Conservation (phyloP, 2,329 filamentous ascomycete species). For the Cercospora beticola region DNA sequence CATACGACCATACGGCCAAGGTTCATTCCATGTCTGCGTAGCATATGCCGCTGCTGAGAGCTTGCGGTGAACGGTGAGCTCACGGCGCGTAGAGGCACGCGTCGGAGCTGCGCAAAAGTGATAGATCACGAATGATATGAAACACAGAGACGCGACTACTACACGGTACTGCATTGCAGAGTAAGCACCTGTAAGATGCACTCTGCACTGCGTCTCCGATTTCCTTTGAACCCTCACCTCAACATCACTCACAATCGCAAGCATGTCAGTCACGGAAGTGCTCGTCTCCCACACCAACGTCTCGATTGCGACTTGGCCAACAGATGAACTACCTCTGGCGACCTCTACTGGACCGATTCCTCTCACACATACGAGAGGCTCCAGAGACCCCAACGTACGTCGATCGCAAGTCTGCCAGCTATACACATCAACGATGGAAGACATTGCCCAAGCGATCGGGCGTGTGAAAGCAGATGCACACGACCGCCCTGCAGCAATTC, state of each 20-base stretch:
- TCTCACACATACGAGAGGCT: constrained; percentile 2
- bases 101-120: background rate
- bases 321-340: background rate
- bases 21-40: background rate
- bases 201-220: background rate
- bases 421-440: constrained; percentile 1
- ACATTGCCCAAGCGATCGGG: background rate
- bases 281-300: background rate
- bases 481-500: background rate
- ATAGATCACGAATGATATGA: constrained; percentile 6
- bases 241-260: background rate
- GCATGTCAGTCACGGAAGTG: background rate
- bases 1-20: background rate
- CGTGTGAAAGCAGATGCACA: background rate
- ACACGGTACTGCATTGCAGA: constrained; percentile 2
- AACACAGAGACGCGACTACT: constrained; percentile 6
- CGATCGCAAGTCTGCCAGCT: background rate
- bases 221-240: background rate
- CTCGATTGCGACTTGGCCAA: background rate
- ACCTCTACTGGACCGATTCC: background rate
- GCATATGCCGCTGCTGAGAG: background rate
- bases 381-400: background rate
- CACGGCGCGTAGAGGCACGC: background rate
- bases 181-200: background rate
- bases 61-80: background rate